These are phyloP conservation scores for Berkeleyomyces basicola DNA, from an alignment of 2,329 filamentous ascomycete genomes.

Conservation along the genomic window DNA sequence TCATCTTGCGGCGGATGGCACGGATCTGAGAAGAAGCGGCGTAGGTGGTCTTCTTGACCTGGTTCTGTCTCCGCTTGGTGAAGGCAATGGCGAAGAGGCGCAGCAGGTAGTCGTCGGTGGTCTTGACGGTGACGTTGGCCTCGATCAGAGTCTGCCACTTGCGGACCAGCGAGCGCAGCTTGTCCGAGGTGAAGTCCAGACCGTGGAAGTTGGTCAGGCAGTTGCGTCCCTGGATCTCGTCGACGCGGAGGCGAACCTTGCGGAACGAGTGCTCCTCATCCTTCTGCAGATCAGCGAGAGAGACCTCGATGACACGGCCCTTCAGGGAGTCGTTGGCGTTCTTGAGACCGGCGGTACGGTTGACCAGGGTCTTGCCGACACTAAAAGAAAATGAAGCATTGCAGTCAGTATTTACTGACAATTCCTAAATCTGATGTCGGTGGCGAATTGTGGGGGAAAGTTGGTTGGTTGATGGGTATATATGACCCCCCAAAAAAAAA, in stretches of 20 bases:
- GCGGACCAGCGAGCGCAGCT: slow-evolving; percentile 95
- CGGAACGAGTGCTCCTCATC: slow-evolving; percentile 99
- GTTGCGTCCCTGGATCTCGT: slow-evolving; percentile 99
- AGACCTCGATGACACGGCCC: slow-evolving; percentile 97
- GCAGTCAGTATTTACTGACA: slow-evolving; percentile 12
- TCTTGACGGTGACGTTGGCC: slow-evolving; percentile 99
- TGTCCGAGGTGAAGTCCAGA: slow-evolving; percentile 99
- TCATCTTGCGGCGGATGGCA: slow-evolving; percentile 98
- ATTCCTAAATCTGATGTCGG: neutral
- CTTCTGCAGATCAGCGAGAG: slow-evolving; percentile 96
- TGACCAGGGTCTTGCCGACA: slow-evolving; percentile 99
- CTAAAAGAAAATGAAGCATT: slow-evolving; percentile 30
- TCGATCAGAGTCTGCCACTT: slow-evolving; percentile 99
- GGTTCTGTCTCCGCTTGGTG: slow-evolving; percentile 97
- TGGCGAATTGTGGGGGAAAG: neutral
- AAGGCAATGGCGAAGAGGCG: slow-evolving; percentile 98
- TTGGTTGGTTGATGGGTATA: neutral
- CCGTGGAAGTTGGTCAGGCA: slow-evolving; percentile 99
- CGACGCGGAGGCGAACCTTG: slow-evolving; percentile 97
- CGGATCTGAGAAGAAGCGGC: slow-evolving; percentile 93
- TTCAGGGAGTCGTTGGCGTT: slow-evolving; percentile 99
- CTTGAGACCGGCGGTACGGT: slow-evolving; percentile 98
- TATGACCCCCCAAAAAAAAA: no score
- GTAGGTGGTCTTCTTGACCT: slow-evolving; percentile 99
- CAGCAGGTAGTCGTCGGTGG: slow-evolving; percentile 98